Evolutionary conservation across 805 yeast species (phyloP).

Genomic region (Starmerella bacillaris): DNA sequence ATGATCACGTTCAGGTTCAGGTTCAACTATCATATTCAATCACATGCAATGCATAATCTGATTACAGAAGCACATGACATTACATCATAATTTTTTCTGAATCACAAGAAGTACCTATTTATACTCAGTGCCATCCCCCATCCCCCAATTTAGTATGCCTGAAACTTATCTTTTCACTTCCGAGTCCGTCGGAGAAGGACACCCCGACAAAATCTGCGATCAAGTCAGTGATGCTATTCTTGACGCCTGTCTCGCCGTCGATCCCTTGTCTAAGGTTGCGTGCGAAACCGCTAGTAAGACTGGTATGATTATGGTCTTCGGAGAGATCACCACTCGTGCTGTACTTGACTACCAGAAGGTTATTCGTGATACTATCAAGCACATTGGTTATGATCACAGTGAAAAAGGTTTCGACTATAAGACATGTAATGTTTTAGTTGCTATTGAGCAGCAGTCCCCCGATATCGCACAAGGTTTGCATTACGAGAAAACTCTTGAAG

Average conservation of each 20-base stretch:
- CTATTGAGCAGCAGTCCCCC: conserved; percentile 98
- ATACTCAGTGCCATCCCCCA: background rate
- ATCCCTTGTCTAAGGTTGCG: conserved; percentile 96
- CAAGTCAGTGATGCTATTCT: conserved; percentile 96
- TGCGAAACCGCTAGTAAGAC: conserved; percentile 99
- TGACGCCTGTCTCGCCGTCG: conserved; percentile 90
- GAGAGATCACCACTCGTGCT: conserved; percentile 98
- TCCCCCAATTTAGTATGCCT: conserved; percentile 12
- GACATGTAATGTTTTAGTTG: conserved; percentile 96
- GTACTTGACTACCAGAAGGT: conserved; percentile 89
- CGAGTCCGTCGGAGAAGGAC: conserved; percentile 55
- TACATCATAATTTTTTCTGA: background rate
- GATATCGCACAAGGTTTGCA: conserved; percentile 99
- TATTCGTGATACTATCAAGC: conserved; percentile 94
- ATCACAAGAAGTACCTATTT: too few relatives aligned
- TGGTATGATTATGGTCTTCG: conserved; percentile 98
- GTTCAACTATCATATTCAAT: conserved; percentile 1
- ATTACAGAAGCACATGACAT: background rate
- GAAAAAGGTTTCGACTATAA: conserved; percentile 97
- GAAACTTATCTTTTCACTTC: conserved; percentile 43
- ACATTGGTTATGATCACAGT: conserved; percentile 91
- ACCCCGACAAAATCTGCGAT: conserved; percentile 55
- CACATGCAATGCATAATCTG: background rate
- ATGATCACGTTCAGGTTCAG: too few relatives aligned
- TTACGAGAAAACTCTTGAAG: conserved; percentile 84